phyloP scores from a whole-genome alignment of 2,329 filamentous ascomycete species.

The Tolypocladium guangdongense region DNA sequence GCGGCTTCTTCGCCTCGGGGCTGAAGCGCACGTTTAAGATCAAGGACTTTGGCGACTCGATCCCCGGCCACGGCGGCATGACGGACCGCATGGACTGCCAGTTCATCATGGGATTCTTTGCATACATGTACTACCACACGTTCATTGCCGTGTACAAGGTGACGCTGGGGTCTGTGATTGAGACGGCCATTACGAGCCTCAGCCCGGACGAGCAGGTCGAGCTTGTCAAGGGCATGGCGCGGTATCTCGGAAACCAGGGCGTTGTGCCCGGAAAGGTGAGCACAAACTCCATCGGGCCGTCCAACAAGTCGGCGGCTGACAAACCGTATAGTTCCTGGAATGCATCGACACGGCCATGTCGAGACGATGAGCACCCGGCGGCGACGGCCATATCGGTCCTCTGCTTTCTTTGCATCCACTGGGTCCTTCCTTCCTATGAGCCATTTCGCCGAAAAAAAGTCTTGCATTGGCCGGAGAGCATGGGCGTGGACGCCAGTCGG shows the following conservation, averaged over 20 bases:
- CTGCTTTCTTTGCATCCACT: neutral
- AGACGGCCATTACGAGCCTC: constrained; percentile 84
- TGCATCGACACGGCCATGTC: constrained; percentile 10
- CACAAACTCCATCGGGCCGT: too few relatives aligned
- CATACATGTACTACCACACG: constrained; percentile 96
- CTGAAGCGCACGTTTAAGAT: constrained; percentile 99
- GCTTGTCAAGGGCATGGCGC: constrained; percentile 52
- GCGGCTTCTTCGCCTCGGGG: constrained; percentile 95
- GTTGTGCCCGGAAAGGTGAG: constrained; percentile 21
- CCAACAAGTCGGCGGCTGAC: neutral
- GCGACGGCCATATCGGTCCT: neutral
- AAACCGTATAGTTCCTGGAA: constrained; percentile 6
- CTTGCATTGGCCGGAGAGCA: neutral
- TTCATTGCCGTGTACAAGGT: constrained; percentile 88
- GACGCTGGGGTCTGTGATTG: constrained; percentile 76
- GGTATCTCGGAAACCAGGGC: constrained; percentile 57
- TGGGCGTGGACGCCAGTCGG: neutral
- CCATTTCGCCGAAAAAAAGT: neutral
- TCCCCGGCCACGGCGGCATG: constrained; percentile 94
- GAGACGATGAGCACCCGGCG: neutral
- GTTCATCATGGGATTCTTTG: constrained; percentile 99
- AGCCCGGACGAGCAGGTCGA: constrained; percentile 83
- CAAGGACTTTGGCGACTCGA: constrained; percentile 98
- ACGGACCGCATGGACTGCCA: constrained; percentile 99
- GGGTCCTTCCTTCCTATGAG: neutral